Evolutionary conservation across 2,329 filamentous ascomycete genomes (phyloP), one percentile per base, ranked within the genome.

Genomic region (Colletotrichum gloeosporioides): DNA sequence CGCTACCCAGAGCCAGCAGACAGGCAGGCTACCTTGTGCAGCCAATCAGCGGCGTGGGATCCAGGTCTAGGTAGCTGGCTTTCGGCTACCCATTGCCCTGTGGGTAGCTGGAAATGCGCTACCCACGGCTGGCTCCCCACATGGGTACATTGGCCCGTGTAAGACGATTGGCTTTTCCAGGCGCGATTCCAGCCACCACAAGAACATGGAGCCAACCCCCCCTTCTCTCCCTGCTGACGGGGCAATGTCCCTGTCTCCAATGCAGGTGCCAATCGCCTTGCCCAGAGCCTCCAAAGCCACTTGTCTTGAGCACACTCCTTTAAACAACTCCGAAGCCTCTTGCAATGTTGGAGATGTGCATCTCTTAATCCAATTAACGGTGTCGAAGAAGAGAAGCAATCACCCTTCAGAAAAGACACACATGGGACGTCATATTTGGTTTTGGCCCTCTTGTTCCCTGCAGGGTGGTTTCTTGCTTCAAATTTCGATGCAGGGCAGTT

Each of bases 261-360:
- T 27, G 25, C 4, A 16, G 53, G 2, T 13, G 53, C 25, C 53
- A 57, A 16, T 0, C 12, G 53, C 53, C 25, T 5, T 0, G 3
- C 0, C 53, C n/a, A 57, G 3, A 57, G 53, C 53, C 53, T 57
- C 6, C n/a, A 1, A 57, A 10, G n/a, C 25, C 53, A 57, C n/a
- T 57, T 16, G n/a, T 0, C 12, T 57, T 27, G 4, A 0, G 1
- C 1, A 27, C 0, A 8, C 0, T 57, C 1, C n/a, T 9, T 13
- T 10, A 0, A 57, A 57, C 0, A 57, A 22, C 12, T 57, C 22
- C n/a, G 22, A 57, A 57, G 22, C 53, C 0, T 27, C 53, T 8
- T 0, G 53, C 0, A 3, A 57, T 16, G 2, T 27, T 57, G 8
- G 22, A 57, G 12, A 57, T n/a, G 53, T 57, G 53, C 53, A 57